Conservation (phyloP, 176 grass and related monocot genomes). For the Lolium rigidum region DNA sequence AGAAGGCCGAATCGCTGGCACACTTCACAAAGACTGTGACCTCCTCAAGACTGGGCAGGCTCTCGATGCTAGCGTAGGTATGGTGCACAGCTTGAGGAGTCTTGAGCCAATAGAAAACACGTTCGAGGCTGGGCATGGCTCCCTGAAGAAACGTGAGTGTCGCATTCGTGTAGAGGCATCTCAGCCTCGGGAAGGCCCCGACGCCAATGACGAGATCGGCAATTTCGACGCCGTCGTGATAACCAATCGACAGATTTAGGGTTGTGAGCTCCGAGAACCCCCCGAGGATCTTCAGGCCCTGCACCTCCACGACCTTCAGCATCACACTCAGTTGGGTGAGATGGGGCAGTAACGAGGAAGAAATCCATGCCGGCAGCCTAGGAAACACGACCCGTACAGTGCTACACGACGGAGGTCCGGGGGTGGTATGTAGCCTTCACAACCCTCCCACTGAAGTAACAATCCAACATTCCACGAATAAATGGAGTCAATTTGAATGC, state of each 20-base stretch:
- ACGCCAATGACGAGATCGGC: not conserved
- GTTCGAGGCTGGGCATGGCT: not conserved
- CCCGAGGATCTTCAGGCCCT: not conserved
- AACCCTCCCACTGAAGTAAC: not conserved
- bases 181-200: not conserved
- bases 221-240: not conserved
- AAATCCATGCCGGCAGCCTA: not conserved
- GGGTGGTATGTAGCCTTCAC: not conserved
- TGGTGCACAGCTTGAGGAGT: not conserved
- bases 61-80: not conserved
- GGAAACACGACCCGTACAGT: not conserved
- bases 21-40: not conserved
- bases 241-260: not conserved
- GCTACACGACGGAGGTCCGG: not conserved
- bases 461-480: not conserved
- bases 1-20: not conserved
- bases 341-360: not conserved
- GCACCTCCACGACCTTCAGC: not conserved
- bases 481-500: not conserved
- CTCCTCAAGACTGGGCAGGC: not conserved
- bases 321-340: not conserved
- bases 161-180: not conserved
- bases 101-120: not conserved
- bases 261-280: not conserved
- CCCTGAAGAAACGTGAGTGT: not conserved